These are phyloP conservation scores for Metschnikowia chrysomelidarum DNA, from an alignment of 805 yeast species.

Conservation along the genomic window DNA sequence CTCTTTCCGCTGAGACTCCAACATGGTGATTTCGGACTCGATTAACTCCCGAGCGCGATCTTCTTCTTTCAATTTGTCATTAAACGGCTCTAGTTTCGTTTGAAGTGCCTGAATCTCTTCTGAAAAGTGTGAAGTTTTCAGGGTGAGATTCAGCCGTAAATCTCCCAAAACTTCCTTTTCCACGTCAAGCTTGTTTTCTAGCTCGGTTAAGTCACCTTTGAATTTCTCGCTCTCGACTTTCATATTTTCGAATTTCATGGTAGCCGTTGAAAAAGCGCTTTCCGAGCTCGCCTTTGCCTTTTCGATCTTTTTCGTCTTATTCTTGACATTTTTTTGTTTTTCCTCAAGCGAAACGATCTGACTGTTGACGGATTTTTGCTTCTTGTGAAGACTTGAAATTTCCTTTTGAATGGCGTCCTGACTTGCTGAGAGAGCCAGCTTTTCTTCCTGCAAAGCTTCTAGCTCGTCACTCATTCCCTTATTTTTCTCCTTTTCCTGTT, in stretches of 20 bases:
- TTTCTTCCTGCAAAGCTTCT: slow-evolving; percentile 34
- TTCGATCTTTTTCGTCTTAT: slow-evolving; percentile 56
- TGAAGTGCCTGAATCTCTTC: slow-evolving; percentile 63
- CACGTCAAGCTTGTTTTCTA: slow-evolving; percentile 43
- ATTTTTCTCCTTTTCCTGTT: slow-evolving; percentile 43
- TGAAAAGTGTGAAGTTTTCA: slow-evolving; percentile 69
- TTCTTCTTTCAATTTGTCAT: slow-evolving; percentile 58
- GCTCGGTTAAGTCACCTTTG: slow-evolving; percentile 42
- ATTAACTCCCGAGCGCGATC: slow-evolving; percentile 65
- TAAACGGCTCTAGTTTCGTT: slow-evolving; percentile 79
- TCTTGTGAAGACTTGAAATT: slow-evolving; percentile 23
- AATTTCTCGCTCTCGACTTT: slow-evolving; percentile 44
- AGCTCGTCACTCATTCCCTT: slow-evolving; percentile 28
- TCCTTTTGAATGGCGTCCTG: slow-evolving; percentile 20
- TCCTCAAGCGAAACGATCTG: slow-evolving; percentile 73
- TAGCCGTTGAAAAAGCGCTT: slow-evolving; percentile 43
- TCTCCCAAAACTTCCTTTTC: slow-evolving; percentile 62
- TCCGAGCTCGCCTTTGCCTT: slow-evolving; percentile 52
- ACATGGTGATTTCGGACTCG: slow-evolving; percentile 60
- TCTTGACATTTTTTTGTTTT: slow-evolving; percentile 61
- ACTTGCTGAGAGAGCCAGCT: slow-evolving; percentile 18
- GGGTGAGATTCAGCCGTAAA: slow-evolving; percentile 64
- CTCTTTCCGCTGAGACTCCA: slow-evolving; percentile 45
- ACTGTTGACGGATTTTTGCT: slow-evolving; percentile 37
- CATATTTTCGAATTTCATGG: slow-evolving; percentile 45